A percentile compares a stretch with the other conserved stretches of the same genome.
Conservation (phyloP, 140 eudicot species). For the Stevia rebaudiana region DNA sequence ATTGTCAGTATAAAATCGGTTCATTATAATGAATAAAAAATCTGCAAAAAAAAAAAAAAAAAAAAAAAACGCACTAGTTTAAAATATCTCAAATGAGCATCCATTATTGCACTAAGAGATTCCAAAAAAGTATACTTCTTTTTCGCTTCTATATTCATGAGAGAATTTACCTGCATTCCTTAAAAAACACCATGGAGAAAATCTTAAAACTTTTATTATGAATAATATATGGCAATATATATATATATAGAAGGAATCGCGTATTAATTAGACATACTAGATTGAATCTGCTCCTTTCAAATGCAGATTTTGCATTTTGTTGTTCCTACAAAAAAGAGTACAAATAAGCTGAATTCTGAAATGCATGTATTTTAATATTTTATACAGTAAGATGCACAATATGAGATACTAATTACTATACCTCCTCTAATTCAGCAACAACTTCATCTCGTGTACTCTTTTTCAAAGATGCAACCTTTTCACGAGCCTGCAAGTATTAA, state of each 20-base stretch:
- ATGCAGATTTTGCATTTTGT: slow-evolving; percentile 80
- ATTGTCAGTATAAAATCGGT: slow-evolving; percentile 8
- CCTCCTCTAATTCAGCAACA: slow-evolving; percentile 92
- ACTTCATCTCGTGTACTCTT: slow-evolving; percentile 88
- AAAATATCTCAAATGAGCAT: slow-evolving; percentile 92
- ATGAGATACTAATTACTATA: slow-evolving; percentile 27
- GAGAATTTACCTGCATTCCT: slow-evolving; percentile 88
- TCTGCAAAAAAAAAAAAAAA: not conserved
- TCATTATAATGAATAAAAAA: not conserved
- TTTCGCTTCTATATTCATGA: slow-evolving; percentile 82
- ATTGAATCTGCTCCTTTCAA: slow-evolving; percentile 94
- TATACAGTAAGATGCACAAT: slow-evolving; percentile 7
- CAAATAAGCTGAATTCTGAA: slow-evolving; percentile 18
- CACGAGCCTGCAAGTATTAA: slow-evolving; percentile 69
- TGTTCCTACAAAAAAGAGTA: slow-evolving; percentile 55
- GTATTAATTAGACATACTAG: slow-evolving; percentile 59
- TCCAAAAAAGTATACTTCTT: slow-evolving; percentile 93
- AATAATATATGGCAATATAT: not conserved
- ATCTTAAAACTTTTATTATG: slow-evolving; percentile 28
- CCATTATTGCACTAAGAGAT: slow-evolving; percentile 96
- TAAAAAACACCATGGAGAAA: slow-evolving; percentile 45
- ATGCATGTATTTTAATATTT: too few species aligned
- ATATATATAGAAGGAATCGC: not conserved
- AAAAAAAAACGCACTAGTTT: slow-evolving; percentile 53
- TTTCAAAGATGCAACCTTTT: slow-evolving; percentile 74